Conservation (phyloP, 1,284 basidiomycete species). For the Leccinum brunneo-olivaceum region DNA sequence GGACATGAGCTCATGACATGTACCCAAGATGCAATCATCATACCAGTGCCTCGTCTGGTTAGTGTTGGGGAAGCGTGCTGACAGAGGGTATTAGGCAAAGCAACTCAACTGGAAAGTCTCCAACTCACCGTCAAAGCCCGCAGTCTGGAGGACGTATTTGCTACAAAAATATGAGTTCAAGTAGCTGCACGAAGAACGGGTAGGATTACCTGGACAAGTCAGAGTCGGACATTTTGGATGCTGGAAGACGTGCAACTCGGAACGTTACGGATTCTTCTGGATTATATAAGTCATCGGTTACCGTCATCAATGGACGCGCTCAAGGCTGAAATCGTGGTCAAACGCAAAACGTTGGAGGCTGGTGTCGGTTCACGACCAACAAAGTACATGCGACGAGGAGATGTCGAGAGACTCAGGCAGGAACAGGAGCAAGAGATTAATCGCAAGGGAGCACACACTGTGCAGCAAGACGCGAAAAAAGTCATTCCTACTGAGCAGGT, state of each 20-base stretch:
- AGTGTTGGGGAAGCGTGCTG: conserved; percentile 91
- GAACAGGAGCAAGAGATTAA: conserved; percentile 52
- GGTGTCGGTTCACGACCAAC: conserved; percentile 42
- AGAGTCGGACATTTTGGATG: conserved; percentile 53
- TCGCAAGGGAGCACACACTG: conserved; percentile 39
- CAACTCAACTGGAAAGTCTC: background rate
- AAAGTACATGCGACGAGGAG: conserved; percentile 86
- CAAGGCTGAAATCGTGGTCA: conserved; percentile 81
- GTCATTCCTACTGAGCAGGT: conserved; percentile 15
- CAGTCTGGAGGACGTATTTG: conserved; percentile 81
- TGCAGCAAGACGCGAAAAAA: conserved; percentile 30
- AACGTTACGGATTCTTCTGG: conserved; percentile 30
- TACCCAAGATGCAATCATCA: conserved; percentile 26
- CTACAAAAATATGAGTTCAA: conserved; percentile 33
- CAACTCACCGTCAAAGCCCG: conserved; percentile 73
- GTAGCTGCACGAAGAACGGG: background rate
- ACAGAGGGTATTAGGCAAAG: conserved; percentile 11
- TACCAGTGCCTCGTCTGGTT: conserved; percentile 96
- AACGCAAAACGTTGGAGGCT: conserved; percentile 69
- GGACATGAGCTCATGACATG: conserved; percentile 7
- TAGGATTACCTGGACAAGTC: conserved; percentile 46
- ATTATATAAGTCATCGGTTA: conserved; percentile 26
- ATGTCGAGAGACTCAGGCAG: conserved; percentile 68
- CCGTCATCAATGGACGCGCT: conserved; percentile 71
- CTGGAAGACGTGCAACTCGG: conserved; percentile 29